Evolutionary conservation across 495 filamentous ascomycete species (phyloP), one percentile per base, ranked within the genome.

Genomic region (Achaetomiella virescens): DNA sequence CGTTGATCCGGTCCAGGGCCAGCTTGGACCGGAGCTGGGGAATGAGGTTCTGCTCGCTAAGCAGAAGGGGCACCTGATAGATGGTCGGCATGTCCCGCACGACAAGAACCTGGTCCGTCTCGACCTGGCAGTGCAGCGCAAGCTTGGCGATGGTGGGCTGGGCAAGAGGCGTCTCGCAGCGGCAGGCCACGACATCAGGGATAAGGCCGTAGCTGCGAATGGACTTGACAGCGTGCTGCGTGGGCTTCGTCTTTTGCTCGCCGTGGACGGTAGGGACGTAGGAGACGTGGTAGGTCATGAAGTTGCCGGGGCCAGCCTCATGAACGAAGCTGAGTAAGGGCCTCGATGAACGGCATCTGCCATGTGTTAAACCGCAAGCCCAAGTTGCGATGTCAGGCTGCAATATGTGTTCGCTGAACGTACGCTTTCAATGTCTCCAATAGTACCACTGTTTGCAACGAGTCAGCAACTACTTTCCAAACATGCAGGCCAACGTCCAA

Each of bases 181-280:
- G 89, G 67, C 95, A 97, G 8, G 95, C 93, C 66, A 86, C 81
- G 61, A 96, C 69, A 69, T 98, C 93, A 11, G 93, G 93, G 54
- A 83, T 83, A 53, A 98, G 68, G 62, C 93, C 92, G 59, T 86
- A 84, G 58, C 83, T 88, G 44, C 91, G 81, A 37, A 87, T 85
- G 58, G 88, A 82, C 60, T 84, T 85, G 68, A 96, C 90, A 35
- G 93, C 89, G 58, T 86, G 79, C 68, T 97, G 93, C 0, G 93
- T 97, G 1, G 93, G 93, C 71, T 98, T 98, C 14, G 90, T 97
- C 83, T 97, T 98, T 72, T 93, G 82, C 74, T 97, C 93, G n/a
- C 86, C 81, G 46, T 81, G 51, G 9, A 70, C 58, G 3, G 91
- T 72, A 0, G 90, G 91, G 18, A 96, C 81, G 44, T 87, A 83